These are phyloP conservation scores for Oryza meridionalis DNA, from an alignment of 176 grass and related monocot species.

Conservation along the genomic window DNA sequence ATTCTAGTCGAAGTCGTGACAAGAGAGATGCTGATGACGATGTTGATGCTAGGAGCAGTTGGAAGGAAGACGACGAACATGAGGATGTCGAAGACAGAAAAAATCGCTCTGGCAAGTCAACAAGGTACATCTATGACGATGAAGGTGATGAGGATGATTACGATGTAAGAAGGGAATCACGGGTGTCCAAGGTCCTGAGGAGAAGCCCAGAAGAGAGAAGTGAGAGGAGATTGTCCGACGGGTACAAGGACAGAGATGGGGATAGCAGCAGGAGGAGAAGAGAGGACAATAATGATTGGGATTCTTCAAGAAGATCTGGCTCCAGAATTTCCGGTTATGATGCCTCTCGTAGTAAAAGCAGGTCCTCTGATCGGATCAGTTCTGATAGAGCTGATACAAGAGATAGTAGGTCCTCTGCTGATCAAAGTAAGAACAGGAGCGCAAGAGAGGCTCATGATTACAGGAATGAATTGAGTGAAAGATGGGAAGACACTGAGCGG, in stretches of 20 bases:
- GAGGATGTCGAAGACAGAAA: conserved; percentile 43
- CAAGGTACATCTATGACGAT: conserved; percentile 46
- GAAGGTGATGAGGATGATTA: conserved; percentile 48
- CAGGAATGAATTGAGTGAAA: conserved; percentile 42
- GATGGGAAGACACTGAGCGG: conserved; percentile 21
- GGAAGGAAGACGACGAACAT: conserved; percentile 45
- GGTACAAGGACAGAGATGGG: conserved; percentile 43
- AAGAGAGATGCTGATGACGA: conserved; percentile 53
- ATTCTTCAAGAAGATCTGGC: conserved; percentile 49
- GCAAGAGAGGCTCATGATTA: conserved; percentile 20
- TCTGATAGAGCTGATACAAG: conserved; percentile 43
- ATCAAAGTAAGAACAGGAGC: conserved; percentile 45
- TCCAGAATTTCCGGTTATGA: conserved; percentile 35
- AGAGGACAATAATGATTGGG: conserved; percentile 49
- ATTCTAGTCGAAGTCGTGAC: conserved; percentile 40
- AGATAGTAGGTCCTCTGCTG: conserved; percentile 34
- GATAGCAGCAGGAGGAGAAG: conserved; percentile 49
- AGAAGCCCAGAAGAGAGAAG: conserved; percentile 57
- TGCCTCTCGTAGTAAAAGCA: conserved; percentile 33
- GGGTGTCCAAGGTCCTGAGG: conserved; percentile 43
- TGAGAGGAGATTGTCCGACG: conserved; percentile 38
- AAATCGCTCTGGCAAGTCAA: conserved; percentile 40
- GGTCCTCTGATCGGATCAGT: conserved; percentile 40
- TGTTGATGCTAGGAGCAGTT: conserved; percentile 36
- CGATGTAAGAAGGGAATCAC: conserved; percentile 33